Percentiles rank a stretch among this genome's conserved stretches.
Conservation (phyloP, 78 protist genomes). For the Neovahlkampfia damariscottae region DNA sequence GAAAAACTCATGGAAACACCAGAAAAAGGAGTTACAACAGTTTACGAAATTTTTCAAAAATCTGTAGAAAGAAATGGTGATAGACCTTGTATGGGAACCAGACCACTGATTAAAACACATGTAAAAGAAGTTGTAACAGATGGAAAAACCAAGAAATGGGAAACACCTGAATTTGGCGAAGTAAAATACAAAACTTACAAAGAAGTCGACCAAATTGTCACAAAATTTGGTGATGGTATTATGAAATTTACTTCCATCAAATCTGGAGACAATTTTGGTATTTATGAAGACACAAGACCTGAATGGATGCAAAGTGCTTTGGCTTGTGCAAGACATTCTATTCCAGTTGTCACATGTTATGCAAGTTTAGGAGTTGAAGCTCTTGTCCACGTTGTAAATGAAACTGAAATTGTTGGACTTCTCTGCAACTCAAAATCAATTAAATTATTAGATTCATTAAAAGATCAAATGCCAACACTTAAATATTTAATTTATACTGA, state of each 20-base stretch:
- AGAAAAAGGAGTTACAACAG: neutral
- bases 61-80: neutral
- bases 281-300: constrained; percentile 21
- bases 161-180: neutral
- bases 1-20: no score
- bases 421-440: no score
- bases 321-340: neutral
- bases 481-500: neutral
- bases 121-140: neutral
- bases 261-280: constrained; percentile 16
- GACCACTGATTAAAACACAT: neutral
- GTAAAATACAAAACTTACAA: neutral
- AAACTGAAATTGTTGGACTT: constrained; percentile 18
- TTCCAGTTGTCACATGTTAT: constrained; percentile 28
- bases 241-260: neutral
- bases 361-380: constrained; percentile 52
- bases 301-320: constrained; percentile 36
- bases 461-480: neutral
- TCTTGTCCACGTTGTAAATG: constrained; percentile 1
- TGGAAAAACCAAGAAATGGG: neutral
- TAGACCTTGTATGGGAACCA: neutral
- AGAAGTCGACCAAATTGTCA: neutral
- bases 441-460: neutral
- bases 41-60: neutral
- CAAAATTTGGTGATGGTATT: neutral